Evolutionary conservation across 257 asterid genomes (phyloP).

Genomic region (Petunia secreta): DNA sequence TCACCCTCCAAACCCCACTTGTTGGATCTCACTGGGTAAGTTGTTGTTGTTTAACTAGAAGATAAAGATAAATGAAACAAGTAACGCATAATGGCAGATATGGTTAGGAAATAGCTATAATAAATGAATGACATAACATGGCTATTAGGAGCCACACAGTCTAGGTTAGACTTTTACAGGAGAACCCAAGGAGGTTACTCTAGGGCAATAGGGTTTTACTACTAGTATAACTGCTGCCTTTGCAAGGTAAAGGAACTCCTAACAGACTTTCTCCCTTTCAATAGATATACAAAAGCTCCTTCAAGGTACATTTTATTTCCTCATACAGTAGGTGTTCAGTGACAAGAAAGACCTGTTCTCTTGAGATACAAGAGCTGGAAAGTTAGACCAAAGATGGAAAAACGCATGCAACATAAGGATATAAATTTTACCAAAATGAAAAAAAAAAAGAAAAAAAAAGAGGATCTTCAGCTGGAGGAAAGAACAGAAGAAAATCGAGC

Average conservation of each 20-base stretch:
- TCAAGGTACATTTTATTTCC: neutral
- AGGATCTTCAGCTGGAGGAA: constrained; percentile 23
- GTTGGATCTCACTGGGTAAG: no score
- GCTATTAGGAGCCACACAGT: neutral
- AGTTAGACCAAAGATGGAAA: neutral
- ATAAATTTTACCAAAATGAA: constrained; percentile 1
- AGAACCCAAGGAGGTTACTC: constrained; percentile 7
- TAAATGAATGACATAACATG: neutral
- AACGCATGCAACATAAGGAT: neutral
- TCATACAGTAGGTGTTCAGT: neutral
- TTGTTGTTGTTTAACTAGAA: neutral
- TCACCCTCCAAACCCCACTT: no score
- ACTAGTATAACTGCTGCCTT: neutral
- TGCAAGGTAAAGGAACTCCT: constrained; percentile 4
- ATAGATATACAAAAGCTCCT: neutral
- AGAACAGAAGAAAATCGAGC: neutral
- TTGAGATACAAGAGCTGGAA: neutral
- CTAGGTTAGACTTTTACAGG: neutral
- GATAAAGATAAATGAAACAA: neutral
- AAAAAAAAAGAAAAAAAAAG: no score
- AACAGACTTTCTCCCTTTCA: neutral
- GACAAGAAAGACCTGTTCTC: neutral
- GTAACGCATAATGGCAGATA: neutral
- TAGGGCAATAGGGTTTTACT: neutral
- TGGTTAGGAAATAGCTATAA: neutral